Evolutionary conservation across 306 rosid species (phyloP).

Genomic region (Cucumis sativus): Cucumber_9930_V3 NC_026660.2:15519501-15520000

Average conservation of each 20-base stretch:
- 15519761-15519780: conserved; percentile 97
- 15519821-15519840: conserved; percentile 41
- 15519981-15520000: conserved; percentile 66
- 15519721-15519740: background rate
- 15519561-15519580: conserved; percentile 28
- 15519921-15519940: background rate
- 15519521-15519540: background rate
- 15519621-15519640: conserved; percentile 97
- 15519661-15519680: background rate
- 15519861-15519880: conserved; percentile 66
- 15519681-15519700: background rate
- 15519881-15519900: conserved; percentile 23
- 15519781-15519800: conserved; percentile 88
- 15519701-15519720: background rate
- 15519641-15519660: conserved; percentile 41
- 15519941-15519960: background rate
- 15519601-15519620: conserved; percentile 92
- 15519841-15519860: conserved; percentile 22
- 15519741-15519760: conserved; percentile 30
- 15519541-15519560: conserved; percentile 19
- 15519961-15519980: conserved; percentile 35
- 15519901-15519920: conserved; percentile 8
- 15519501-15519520: conserved; percentile 4
- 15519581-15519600: conserved; percentile 46
- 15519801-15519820: conserved; percentile 89